Base-by-base conservation (phyloP, 305 asterid genomes). In the Euphrasia arctica region DNA sequence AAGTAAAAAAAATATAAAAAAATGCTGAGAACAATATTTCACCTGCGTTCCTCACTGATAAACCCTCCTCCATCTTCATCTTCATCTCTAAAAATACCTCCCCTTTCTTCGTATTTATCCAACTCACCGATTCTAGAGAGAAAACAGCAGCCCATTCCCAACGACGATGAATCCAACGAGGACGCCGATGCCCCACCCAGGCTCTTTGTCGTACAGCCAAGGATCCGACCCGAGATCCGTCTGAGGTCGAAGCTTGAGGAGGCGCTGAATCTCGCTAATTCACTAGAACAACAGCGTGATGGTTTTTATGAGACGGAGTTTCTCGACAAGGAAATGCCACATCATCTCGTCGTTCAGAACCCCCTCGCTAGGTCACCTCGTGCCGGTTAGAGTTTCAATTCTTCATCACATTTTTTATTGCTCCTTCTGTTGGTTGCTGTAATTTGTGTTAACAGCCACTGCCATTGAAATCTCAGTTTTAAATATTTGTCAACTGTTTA, bases 131-230 rank as follows among this genome's bases (percentile, higher is more conserved):
- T 61, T 32, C 73, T 73, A 32, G 70, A 59, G 6, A 45, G 80
- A 29, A 69, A 45, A 4, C 78, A 69, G 54, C 78, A 69, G 54
- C 65, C 22, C 43, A 11, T 63, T 61, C 75, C 63, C 47, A 58
- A 27, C 13, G 68, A 43, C 43, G 85, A 83, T 60, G 88, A 72
- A 14, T 64, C 56, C 56, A 71, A 79, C 77, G 39, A 71, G 54
- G 89, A 83, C 68, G 73, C 81, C 13, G 79, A 74, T 58, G 68
- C 51, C 60, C 90, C 96, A 31, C 95, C 96, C 31, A 83, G 71
- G 77, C 82, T 92, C 22, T 84, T 87, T 52, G 96, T 92, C 31
- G 78, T 92, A 59, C 98, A 92, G 80, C 98, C 98, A 36, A 84
- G 95, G 77, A 73, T 87, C 43, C 87, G 95, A 49, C 97, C 98